Evolutionary conservation across 2,329 filamentous ascomycete genomes (phyloP), one percentile per base, ranked within the genome.

Genomic region (Exutisphaerella laricina): DNA sequence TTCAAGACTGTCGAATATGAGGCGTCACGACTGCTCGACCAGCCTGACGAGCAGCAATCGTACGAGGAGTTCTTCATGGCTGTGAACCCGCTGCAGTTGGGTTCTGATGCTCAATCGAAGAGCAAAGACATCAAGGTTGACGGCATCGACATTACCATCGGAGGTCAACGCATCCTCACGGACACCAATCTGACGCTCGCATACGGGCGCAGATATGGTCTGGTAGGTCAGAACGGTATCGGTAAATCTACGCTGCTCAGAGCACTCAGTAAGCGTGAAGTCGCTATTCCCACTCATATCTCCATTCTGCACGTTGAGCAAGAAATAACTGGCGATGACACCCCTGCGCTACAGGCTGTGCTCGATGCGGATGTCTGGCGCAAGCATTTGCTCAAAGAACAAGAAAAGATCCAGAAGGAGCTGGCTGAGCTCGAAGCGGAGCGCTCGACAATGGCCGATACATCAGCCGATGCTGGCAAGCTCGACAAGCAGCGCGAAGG

Each of bases 21-120:
- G 70, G 86, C 92, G 0, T 97, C 92, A 9, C 82, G 82, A 55
- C 74, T 98, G 54, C 80, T 98, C 54, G 84, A 94, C 62, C 79
- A 87, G 66, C 77, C 87, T 3, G 84, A 90, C 58, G 79, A 83
- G 58, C 74, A 89, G 9, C 84, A 95, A 73, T 94, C 88, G 29
- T 98, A 98, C 65, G 92, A 98, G 69, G 92, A 98, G 65, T 97
- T 98, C 70, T 98, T 94, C 78, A 97, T 98, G 92, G 84, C 88
- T 41, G 92, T 98, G 72, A 98, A 98, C 67, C 92, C 92, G 48
- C 77, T 98, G 50, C 90, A 97, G 64, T 61, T 97, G 48, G 90
- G 88, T 41, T 70, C 75, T 16, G 80, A 82, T 46, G 77, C 82
- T 22, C 55, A 60, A 35, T 66, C 69, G 39, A 98, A 97, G 81